These are phyloP conservation scores for Quercus engelmannii DNA, from an alignment of 306 rosid species.

Conservation along the genomic window DNA sequence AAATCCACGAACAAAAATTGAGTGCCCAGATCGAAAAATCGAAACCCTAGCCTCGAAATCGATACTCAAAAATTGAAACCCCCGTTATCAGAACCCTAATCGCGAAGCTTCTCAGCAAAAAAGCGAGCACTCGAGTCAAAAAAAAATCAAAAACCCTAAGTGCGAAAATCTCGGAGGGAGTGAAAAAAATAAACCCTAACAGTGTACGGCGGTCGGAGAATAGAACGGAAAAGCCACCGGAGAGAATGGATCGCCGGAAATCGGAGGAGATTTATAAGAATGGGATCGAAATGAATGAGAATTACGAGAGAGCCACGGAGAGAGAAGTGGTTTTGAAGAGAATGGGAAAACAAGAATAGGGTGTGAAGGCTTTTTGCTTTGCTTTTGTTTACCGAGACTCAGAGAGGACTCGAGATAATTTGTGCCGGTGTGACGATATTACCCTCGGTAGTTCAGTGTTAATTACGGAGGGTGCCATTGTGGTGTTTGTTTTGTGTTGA, in stretches of 20 bases:
- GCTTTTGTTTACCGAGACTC: constrained; percentile 32
- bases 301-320: constrained; percentile 16
- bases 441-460: constrained; percentile 8
- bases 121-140: constrained; percentile 18
- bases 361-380: not conserved
- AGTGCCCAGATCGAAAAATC: not conserved
- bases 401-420: constrained; percentile 35
- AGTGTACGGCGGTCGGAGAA: not conserved
- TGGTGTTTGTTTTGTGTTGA: constrained; percentile 9
- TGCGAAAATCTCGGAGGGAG: not conserved
- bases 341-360: constrained; percentile 9
- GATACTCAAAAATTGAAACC: not conserved
- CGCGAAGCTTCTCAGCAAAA: not conserved
- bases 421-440: constrained; percentile 19
- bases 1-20: constrained; percentile 11
- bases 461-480: constrained; percentile 34
- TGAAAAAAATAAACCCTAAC: constrained; percentile 14
- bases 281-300: constrained; percentile 37
- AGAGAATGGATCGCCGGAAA: constrained; percentile 30
- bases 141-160: constrained; percentile 38
- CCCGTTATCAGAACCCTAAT: constrained; percentile 41
- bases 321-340: constrained; percentile 23
- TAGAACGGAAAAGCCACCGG: constrained; percentile 14
- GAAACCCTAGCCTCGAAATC: not conserved
- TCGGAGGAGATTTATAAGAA: not conserved